Evolutionary conservation across 192 early-diverging fungal species (phyloP).

Genomic region (Glomus cerebriforme): DNA sequence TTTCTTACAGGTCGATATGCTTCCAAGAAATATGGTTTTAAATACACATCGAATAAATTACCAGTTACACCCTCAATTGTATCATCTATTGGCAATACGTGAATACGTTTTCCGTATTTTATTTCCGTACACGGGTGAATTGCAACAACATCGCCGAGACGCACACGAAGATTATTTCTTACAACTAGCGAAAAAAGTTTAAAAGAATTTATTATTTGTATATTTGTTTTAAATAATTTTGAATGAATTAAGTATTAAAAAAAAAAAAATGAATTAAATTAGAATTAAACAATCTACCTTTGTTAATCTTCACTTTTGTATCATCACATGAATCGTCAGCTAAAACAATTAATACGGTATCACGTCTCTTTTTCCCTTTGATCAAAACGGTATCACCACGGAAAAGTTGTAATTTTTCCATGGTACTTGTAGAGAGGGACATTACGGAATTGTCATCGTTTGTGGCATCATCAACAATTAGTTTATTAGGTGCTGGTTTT

Average conservation of each 20-base stretch:
- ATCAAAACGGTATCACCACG: constrained; percentile 93
- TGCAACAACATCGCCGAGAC: constrained; percentile 94
- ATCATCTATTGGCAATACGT: constrained; percentile 97
- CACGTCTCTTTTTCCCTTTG: constrained; percentile 97
- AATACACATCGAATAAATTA: constrained; percentile 95
- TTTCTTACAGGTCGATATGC: constrained; percentile 96
- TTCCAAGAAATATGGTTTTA: constrained; percentile 99
- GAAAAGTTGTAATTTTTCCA: constrained; percentile 92
- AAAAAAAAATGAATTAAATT: no score
- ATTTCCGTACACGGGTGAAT: constrained; percentile 96
- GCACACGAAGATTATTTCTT: constrained; percentile 91
- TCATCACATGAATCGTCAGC: constrained; percentile 90
- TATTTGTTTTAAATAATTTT: neutral
- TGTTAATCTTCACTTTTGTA: constrained; percentile 93
- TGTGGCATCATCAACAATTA: constrained; percentile 95
- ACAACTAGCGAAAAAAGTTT: constrained; percentile 62
- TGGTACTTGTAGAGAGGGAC: constrained; percentile 84
- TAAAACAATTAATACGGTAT: constrained; percentile 94
- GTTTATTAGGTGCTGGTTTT: constrained; percentile 96
- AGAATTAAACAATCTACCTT: constrained; percentile 52
- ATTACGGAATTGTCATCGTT: constrained; percentile 98
- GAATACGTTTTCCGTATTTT: constrained; percentile 96
- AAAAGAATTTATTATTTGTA: neutral
- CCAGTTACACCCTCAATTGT: constrained; percentile 97
- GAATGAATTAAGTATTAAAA: no score